Percentiles rank a stretch among this genome's conserved stretches.
phyloP scores from a whole-genome alignment of 345 rosid species.

The Lumnitzera racemosa region DNA sequence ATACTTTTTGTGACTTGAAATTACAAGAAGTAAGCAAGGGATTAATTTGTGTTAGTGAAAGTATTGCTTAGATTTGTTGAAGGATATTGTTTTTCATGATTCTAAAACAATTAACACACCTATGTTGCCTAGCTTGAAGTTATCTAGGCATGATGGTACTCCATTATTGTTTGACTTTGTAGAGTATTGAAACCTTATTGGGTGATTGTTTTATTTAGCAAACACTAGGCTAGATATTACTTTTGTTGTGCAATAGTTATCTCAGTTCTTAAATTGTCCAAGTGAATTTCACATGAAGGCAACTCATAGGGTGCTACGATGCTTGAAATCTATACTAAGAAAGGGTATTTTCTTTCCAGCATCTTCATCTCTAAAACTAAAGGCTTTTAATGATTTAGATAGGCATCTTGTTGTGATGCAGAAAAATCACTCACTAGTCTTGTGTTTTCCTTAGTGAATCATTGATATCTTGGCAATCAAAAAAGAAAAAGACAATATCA shows the following conservation, averaged over 20 bases:
- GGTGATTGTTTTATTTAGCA: no score
- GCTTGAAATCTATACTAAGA: neutral
- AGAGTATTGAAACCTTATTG: no score
- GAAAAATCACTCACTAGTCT: neutral
- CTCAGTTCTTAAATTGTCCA: slow-evolving; percentile 1
- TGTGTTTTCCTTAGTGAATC: neutral
- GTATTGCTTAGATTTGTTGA: no score
- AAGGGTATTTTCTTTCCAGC: neutral
- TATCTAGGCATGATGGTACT: no score
- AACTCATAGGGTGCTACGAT: neutral
- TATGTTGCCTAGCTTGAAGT: no score
- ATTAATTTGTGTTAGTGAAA: no score
- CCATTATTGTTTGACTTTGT: no score
- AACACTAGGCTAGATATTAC: no score
- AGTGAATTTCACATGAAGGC: neutral
- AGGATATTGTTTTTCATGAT: no score
- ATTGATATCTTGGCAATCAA: slow-evolving; percentile 1
- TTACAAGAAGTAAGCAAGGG: no score
- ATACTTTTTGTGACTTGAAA: no score
- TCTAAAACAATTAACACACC: no score
- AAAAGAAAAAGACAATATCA: neutral
- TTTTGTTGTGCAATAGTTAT: neutral
- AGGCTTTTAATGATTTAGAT: neutral
- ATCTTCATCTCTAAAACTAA: neutral
- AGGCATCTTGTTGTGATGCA: neutral